Evolutionary conservation across 345 rosid species (phyloP).

Genomic region (Murraya paniculata): DNA sequence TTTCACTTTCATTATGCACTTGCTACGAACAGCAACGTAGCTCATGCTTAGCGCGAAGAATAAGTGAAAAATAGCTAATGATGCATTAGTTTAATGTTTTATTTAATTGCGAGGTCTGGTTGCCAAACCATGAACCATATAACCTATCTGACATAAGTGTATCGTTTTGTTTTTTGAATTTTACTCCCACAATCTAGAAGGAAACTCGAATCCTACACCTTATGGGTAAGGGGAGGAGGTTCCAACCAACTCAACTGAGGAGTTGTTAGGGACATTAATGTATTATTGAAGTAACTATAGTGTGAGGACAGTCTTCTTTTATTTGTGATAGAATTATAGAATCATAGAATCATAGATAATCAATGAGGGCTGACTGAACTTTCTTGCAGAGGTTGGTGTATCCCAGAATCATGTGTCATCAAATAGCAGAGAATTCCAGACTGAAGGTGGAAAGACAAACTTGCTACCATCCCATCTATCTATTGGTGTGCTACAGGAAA

Average conservation of each 20-base stretch:
- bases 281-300: background rate
- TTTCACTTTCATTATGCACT: background rate
- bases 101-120: background rate
- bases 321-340: background rate
- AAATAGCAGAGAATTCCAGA: constrained; percentile 48
- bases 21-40: background rate
- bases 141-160: background rate
- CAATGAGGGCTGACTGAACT: constrained; percentile 25
- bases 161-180: no score
- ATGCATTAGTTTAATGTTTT: background rate
- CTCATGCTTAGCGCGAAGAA: background rate
- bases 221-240: no score
- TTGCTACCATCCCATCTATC: constrained; percentile 59
- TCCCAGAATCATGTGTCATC: constrained; percentile 48
- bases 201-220: no score
- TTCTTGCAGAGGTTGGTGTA: constrained; percentile 54
- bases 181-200: no score
- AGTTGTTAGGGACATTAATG: background rate
- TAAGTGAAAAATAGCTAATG: background rate
- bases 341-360: background rate
- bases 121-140: background rate
- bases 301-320: background rate
- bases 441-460: constrained; percentile 64
- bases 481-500: constrained; percentile 83
- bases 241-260: no score